Evolutionary conservation across 2,329 filamentous ascomycete species (phyloP), one percentile per base, ranked within the genome.

Genomic region (Tolypocladium endophyticum): DNA sequence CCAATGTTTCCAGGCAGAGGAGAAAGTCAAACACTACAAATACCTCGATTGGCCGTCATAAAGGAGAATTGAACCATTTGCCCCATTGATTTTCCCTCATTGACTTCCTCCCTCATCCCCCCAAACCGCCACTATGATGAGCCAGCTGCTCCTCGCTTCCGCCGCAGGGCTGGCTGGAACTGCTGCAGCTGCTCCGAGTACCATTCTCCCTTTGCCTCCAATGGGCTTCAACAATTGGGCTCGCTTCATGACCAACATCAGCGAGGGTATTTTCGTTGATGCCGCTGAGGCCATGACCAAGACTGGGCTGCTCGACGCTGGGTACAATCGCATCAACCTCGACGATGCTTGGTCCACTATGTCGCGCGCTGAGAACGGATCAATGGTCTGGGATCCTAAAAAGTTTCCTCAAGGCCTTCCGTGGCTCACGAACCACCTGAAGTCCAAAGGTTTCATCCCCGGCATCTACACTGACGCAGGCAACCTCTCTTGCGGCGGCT

Each of bases 211-310:
- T 20, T 56, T 64, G 1, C 77, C 79, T 1, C 78, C 79, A 12
- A 81, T 81, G 79, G 79, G 77, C 30, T 81, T 79, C 71, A 80
- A 80, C 66, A 78, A 77, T 63, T 81, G 79, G 79, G 71, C 77
- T 1, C 75, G 76, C 41, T 78, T 78, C 66, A 70, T 72, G 69
- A 79, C 76, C 64, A 72, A 75, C 56, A 72, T 80, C 28, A 80
- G 79, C 61, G 75, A 81, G 62, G 74, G 74, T 4, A 67, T 81
- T 4, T 80, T 81, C 60, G 72, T 73, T 8, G 69, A 76, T 8
- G 80, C 77, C 0, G 78, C 78, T 3, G 72, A 79, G 45, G 69
- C 75, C 23, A 80, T 80, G 74, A 61, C 68, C 4, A 65, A 67
- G 12, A 76, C 68, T 5, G 77, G 77, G 20, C 71, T 80, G 4